A percentile compares a stretch with the other conserved stretches of the same genome.
Evolutionary conservation across 2,329 filamentous ascomycete genomes (phyloP).

Genomic region (Fusarium sp.): DNA sequence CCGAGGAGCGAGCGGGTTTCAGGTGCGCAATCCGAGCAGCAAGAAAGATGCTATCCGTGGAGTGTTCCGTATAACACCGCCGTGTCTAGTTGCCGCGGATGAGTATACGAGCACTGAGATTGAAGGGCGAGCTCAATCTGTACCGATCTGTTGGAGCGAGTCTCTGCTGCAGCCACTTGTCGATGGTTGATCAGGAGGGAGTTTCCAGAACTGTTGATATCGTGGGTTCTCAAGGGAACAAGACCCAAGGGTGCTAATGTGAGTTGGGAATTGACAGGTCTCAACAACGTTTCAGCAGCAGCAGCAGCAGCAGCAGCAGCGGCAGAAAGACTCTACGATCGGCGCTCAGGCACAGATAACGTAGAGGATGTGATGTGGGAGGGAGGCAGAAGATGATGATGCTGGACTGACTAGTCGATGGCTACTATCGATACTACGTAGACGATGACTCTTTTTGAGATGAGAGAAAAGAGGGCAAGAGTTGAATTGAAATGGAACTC

Average conservation of each 20-base stretch:
- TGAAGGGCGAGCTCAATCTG: conserved; percentile 21
- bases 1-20: conserved; percentile 21
- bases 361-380: conserved; percentile 18
- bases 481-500: not conserved
- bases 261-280: conserved; percentile 6
- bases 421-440: too few relatives aligned
- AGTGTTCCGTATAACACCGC: conserved; percentile 10
- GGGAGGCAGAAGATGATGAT: conserved; percentile 21
- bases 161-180: conserved; percentile 20
- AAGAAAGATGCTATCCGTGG: conserved; percentile 28
- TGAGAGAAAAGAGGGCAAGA: conserved; percentile 17
- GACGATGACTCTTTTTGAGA: conserved; percentile 24
- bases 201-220: conserved; percentile 18
- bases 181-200: conserved; percentile 22
- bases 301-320: too few relatives aligned
- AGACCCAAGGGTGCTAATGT: conserved; percentile 10
- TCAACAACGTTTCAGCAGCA: conserved; percentile 16
- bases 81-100: conserved; percentile 25
- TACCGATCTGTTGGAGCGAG: not conserved
- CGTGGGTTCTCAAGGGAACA: conserved; percentile 11
- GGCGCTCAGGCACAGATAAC: conserved; percentile 19
- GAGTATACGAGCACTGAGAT: conserved; percentile 23
- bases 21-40: conserved; percentile 30
- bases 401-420: not conserved
- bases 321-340: conserved; percentile 27